Evolutionary conservation across 148 eudicot species (phyloP).

Genomic region (Diospyros lotus): DNA sequence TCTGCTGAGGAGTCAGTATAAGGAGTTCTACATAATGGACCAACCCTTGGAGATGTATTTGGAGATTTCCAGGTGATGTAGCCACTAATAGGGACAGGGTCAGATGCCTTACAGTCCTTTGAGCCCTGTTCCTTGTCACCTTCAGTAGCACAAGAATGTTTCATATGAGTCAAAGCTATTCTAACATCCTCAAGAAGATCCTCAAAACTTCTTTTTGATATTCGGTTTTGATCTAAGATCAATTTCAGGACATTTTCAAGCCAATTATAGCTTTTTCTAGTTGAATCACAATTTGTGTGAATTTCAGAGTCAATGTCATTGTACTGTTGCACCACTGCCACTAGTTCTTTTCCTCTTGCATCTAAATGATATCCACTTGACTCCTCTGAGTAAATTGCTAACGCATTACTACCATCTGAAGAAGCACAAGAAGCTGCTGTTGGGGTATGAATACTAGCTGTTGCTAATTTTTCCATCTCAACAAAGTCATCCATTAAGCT

Average conservation of each 20-base stretch:
- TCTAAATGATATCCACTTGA: conserved; percentile 17
- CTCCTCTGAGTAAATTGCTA: neutral
- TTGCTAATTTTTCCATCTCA: conserved; percentile 58
- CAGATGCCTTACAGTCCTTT: conserved; percentile 14
- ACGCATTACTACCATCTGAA: conserved; percentile 7
- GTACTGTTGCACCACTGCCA: conserved; percentile 25
- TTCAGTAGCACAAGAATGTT: conserved; percentile 1
- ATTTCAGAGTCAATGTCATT: conserved; percentile 1
- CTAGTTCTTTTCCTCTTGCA: conserved; percentile 33
- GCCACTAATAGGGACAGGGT: conserved; percentile 40
- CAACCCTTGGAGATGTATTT: conserved; percentile 23
- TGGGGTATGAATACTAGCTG: conserved; percentile 28
- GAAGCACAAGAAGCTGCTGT: conserved; percentile 14
- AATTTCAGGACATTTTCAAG: conserved; percentile 40
- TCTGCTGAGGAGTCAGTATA: conserved; percentile 5
- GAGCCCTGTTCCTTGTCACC: conserved; percentile 9
- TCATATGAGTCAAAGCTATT: conserved; percentile 27
- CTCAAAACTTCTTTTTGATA: conserved; percentile 49
- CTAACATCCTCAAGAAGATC: conserved; percentile 66
- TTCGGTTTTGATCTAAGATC: conserved; percentile 57
- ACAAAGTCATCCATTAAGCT: conserved; percentile 50
- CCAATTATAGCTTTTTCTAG: conserved; percentile 36
- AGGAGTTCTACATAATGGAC: conserved; percentile 10
- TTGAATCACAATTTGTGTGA: conserved; percentile 2
- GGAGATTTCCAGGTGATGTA: conserved; percentile 62